These are phyloP conservation scores for Ascochyta pisi DNA, from an alignment of 2,329 filamentous ascomycete species.

Conservation along the genomic window DNA sequence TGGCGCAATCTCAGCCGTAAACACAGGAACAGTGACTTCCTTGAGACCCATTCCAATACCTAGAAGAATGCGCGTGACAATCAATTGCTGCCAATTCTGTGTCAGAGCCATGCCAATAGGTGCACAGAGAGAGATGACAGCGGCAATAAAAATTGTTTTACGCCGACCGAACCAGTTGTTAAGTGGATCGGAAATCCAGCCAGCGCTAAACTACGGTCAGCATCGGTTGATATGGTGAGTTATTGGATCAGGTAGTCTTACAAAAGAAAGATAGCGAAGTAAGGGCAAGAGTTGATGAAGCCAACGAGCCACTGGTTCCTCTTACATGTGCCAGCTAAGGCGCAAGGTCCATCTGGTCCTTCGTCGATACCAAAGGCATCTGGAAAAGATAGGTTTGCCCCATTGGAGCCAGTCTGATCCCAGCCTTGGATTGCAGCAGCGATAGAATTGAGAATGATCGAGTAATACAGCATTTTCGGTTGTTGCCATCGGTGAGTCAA, in stretches of 20 bases:
- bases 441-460: slow-evolving; percentile 71
- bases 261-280: slow-evolving; percentile 41
- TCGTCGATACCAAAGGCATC: slow-evolving; percentile 41
- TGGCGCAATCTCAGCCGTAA: slow-evolving; percentile 57
- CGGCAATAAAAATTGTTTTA: slow-evolving; percentile 44
- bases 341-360: slow-evolving; percentile 19
- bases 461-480: slow-evolving; percentile 67
- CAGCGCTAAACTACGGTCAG: slow-evolving; percentile 1
- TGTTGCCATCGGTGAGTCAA: slow-evolving; percentile 66
- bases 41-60: slow-evolving; percentile 56
- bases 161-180: slow-evolving; percentile 42
- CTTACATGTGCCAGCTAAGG: slow-evolving; percentile 33
- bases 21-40: slow-evolving; percentile 54
- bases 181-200: slow-evolving; percentile 39
- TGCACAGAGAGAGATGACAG: slow-evolving; percentile 44
- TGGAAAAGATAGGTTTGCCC: slow-evolving; percentile 67
- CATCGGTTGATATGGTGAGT: too few relatives aligned
- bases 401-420: slow-evolving; percentile 64
- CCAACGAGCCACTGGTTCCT: slow-evolving; percentile 46
- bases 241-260: too few relatives aligned
- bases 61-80: slow-evolving; percentile 46
- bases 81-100: slow-evolving; percentile 51
- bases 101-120: slow-evolving; percentile 46
- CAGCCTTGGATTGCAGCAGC: slow-evolving; percentile 72
- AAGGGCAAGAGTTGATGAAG: slow-evolving; percentile 42